Percentiles rank a stretch among this genome's conserved stretches.
Conservation (phyloP, 2,329 filamentous ascomycete genomes). For the Thelonectria rubi region DNA sequence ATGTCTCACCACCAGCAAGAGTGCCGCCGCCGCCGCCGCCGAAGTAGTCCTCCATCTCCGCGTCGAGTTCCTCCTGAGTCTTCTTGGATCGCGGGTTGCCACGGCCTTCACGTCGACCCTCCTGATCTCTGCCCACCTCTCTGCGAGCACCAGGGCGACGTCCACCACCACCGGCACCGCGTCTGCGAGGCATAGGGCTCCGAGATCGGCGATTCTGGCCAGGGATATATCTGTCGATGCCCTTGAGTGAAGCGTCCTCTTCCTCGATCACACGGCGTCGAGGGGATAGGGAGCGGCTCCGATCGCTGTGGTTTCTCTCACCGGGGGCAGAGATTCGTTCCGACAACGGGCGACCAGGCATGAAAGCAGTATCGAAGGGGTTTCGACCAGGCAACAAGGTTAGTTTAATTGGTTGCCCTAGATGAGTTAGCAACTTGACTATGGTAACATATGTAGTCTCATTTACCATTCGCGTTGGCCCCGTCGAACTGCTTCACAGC, state of each 20-base stretch:
- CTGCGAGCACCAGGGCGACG: conserved; percentile 61
- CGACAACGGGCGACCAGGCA: conserved; percentile 65
- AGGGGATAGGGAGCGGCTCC: conserved; percentile 71
- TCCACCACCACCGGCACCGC: conserved; percentile 48
- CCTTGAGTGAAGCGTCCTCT: conserved; percentile 69
- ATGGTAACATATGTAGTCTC: not conserved
- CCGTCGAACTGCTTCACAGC: conserved; percentile 86
- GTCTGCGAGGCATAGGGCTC: conserved; percentile 66
- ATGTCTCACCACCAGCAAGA: conserved; percentile 50
- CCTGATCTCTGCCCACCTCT: conserved; percentile 48
- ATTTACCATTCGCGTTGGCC: conserved; percentile 81
- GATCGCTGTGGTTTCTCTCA: conserved; percentile 35
- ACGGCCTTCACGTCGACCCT: conserved; percentile 42
- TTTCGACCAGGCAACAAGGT: conserved; percentile 69
- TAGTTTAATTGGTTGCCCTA: conserved; percentile 82
- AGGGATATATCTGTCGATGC: conserved; percentile 84
- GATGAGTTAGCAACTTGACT: conserved; percentile 14
- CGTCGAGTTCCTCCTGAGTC: conserved; percentile 90
- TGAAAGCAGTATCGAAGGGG: conserved; percentile 64
- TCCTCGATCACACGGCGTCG: conserved; percentile 55
- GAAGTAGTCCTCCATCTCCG: conserved; percentile 98
- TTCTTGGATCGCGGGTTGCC: conserved; percentile 73
- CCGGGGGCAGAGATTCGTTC: conserved; percentile 67
- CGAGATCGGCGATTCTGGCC: conserved; percentile 63
- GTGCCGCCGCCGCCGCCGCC: conserved; percentile 54